Base-by-base conservation (phyloP, 2,329 filamentous ascomycete genomes). In the Stachybotrys chartarum region DNA sequence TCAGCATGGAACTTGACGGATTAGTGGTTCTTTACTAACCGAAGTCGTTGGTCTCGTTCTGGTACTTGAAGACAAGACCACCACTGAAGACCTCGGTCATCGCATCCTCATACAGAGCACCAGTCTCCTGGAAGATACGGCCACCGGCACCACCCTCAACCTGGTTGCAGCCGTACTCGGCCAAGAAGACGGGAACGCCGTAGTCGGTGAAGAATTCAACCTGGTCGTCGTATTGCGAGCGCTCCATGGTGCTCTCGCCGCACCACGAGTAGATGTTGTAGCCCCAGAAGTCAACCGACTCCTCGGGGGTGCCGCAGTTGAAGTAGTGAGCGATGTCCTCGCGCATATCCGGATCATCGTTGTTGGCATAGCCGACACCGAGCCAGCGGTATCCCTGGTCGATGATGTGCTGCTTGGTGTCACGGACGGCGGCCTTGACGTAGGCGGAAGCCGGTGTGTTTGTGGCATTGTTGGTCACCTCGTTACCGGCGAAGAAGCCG, bases 191-290 rank as follows among this genome's bases (percentile, higher is more conserved):
- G 50, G 94, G 94, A 3, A 97, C 90, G 10, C 90, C 90, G 81
- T 94, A 99, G 70, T 87, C 84, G 57, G 79, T 72, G 78, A 97
- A 99, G 76, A 97, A 93, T 61, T 90, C 73, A 63, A 91, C 91
- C 71, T 93, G 88, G 55, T 85, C 80, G 61, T 87, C 79, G 75
- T 92, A 99, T 54, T 91, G 90, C 4, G 94, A 97, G 57, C 79
- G 69, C 42, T 78, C 68, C 77, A 88, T 94, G 66, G 78, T 84
- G 68, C 90, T 96, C 64, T 92, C 73, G 63, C 93, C 94, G 72
- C 94, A 99, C 94, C 94, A 99, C 54, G 92, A 96, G 82, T 99
- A 99, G 77, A 97, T 96, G 81, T 99, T 99, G 87, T 97, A 97
- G 57, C 94, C 94, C 90, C 92, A 99, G 80, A 95, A 97, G 75